These are phyloP conservation scores for Eustoma russellianum DNA, from an alignment of 257 asterid species.

Conservation along the genomic window DNA sequence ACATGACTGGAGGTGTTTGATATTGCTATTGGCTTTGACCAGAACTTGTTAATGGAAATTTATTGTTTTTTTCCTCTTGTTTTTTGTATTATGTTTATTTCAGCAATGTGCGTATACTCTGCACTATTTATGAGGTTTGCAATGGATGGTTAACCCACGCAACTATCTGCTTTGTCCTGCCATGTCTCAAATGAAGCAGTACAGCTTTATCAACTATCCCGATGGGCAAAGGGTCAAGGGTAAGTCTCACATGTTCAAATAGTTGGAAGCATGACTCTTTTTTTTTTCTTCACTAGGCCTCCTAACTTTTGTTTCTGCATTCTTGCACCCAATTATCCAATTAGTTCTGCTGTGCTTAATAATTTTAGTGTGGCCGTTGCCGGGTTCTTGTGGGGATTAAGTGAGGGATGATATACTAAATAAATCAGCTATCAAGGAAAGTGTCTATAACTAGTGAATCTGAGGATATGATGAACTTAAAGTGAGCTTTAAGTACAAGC, in stretches of 20 bases:
- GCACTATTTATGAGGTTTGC: slow-evolving; percentile 94
- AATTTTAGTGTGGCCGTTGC: not conserved
- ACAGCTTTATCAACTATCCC: slow-evolving; percentile 77
- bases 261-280: not conserved
- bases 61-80: too few species aligned
- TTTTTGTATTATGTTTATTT: not conserved
- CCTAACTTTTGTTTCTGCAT: not conserved
- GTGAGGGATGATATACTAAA: not conserved
- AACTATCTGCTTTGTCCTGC: slow-evolving; percentile 83
- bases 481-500: not conserved
- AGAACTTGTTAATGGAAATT: not conserved
- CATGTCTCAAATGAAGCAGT: slow-evolving; percentile 90
- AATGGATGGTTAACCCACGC: slow-evolving; percentile 98
- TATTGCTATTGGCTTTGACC: not conserved
- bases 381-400: not conserved
- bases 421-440: not conserved
- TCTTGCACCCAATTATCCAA: too few species aligned
- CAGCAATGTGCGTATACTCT: slow-evolving; percentile 95
- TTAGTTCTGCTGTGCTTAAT: not conserved
- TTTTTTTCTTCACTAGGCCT: not conserved
- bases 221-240: slow-evolving; percentile 95
- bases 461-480: not conserved
- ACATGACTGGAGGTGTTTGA: slow-evolving; percentile 74
- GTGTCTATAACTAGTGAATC: not conserved
- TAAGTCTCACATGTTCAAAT: slow-evolving; percentile 20